These are phyloP conservation scores for Peniophora sp. DNA, from an alignment of 1,284 basidiomycete genomes.

Conservation along the genomic window DNA sequence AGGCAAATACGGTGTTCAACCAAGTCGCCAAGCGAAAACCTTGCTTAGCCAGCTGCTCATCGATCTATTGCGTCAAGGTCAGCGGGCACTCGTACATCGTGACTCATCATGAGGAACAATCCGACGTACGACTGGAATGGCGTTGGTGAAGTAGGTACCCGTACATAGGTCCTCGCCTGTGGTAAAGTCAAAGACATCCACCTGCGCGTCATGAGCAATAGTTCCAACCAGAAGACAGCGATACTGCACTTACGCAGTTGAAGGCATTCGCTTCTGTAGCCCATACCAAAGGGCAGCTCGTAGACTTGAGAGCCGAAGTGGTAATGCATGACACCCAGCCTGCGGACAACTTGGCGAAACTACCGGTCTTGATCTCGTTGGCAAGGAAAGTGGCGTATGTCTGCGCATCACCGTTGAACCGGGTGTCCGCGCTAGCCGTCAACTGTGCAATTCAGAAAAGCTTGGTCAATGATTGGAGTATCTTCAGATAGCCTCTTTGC, in stretches of 20 bases:
- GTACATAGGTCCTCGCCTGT: constrained; percentile 39
- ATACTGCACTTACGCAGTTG: constrained; percentile 35
- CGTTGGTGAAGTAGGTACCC: constrained; percentile 35
- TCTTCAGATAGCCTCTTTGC: too few relatives aligned
- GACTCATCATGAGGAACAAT: neutral
- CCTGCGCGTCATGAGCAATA: constrained; percentile 20
- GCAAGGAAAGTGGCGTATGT: constrained; percentile 36
- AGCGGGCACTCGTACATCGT: neutral
- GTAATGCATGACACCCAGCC: constrained; percentile 42
- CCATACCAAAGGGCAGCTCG: constrained; percentile 41
- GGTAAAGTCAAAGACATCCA: constrained; percentile 38
- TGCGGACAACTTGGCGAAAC: constrained; percentile 26
- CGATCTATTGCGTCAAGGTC: constrained; percentile 8
- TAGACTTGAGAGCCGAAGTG: constrained; percentile 24
- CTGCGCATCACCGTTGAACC: constrained; percentile 29
- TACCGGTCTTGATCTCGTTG: constrained; percentile 35
- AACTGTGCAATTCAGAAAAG: constrained; percentile 13
- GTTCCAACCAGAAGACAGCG: neutral
- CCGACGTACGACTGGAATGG: constrained; percentile 39
- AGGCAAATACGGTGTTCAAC: constrained; percentile 13
- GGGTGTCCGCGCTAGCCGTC: constrained; percentile 31
- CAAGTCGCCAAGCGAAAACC: constrained; percentile 16
- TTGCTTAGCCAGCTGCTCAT: constrained; percentile 15
- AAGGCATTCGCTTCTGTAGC: constrained; percentile 41
- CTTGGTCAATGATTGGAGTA: too few relatives aligned